phyloP scores from a whole-genome alignment of 83 land plant species.

The Isoetes engelmannii region DNA sequence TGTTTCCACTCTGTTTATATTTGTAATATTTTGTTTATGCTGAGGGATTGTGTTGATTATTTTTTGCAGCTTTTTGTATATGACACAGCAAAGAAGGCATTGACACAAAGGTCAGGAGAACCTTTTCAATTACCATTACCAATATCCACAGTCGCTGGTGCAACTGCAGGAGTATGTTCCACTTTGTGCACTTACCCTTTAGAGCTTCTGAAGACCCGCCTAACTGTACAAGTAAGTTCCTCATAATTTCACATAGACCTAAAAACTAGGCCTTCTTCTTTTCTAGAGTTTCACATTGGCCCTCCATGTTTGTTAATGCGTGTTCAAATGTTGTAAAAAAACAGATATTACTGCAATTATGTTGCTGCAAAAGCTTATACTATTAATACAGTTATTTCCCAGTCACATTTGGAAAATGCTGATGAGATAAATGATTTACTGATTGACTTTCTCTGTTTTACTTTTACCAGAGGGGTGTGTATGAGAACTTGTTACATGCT shows the following conservation, averaged over 20 bases:
- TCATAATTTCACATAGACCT: background rate
- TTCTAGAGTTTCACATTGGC: background rate
- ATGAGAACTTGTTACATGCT: conserved; percentile 72
- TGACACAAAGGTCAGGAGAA: conserved; percentile 61
- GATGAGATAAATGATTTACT: background rate
- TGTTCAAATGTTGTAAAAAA: background rate
- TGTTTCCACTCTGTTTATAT: background rate
- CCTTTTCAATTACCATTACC: conserved; percentile 58
- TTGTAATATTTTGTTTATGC: too few species aligned
- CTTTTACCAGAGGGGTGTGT: conserved; percentile 65
- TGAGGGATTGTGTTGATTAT: background rate
- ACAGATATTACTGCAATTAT: too few species aligned
- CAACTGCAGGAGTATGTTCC: conserved; percentile 93
- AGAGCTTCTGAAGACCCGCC: conserved; percentile 83
- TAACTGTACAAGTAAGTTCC: conserved; percentile 68
- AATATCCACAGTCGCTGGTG: conserved; percentile 78
- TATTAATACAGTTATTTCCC: background rate
- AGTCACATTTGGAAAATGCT: background rate
- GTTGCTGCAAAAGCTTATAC: background rate
- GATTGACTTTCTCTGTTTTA: background rate
- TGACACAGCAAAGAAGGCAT: conserved; percentile 69
- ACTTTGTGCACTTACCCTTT: conserved; percentile 87
- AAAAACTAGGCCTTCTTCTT: background rate
- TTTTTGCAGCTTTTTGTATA: conserved; percentile 77
- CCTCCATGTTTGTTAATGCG: background rate